Conservation (phyloP, 2,329 filamentous ascomycete species). For the Botrytis squamosa region DNA sequence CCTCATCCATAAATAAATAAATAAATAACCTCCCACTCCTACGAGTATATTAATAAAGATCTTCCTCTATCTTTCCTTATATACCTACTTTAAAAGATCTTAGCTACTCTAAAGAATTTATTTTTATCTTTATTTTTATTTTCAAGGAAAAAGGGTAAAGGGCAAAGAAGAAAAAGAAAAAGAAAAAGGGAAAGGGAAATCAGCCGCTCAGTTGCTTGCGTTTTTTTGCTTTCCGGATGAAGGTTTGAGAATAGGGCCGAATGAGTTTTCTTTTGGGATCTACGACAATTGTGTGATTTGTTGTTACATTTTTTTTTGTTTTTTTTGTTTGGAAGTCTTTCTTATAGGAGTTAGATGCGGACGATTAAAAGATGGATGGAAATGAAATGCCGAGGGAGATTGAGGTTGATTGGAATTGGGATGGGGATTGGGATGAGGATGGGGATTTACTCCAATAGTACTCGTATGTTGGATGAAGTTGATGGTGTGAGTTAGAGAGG, state of each 20-base stretch:
- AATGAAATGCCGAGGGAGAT: neutral
- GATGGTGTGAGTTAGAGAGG: neutral
- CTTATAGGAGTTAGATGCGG: neutral
- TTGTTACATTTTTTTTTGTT: conserved; percentile 1
- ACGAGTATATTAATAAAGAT: neutral
- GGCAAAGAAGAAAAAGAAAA: neutral
- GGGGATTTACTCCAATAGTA: neutral
- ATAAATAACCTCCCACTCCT: neutral
- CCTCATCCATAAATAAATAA: neutral
- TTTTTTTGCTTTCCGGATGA: conserved; percentile 5
- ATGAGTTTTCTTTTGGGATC: conserved; percentile 5
- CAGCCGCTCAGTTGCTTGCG: conserved; percentile 14
- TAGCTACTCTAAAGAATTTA: neutral
- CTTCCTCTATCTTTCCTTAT: neutral
- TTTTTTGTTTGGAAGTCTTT: neutral
- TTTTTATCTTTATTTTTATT: too few species aligned
- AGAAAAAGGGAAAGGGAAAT: neutral
- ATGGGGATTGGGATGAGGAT: neutral
- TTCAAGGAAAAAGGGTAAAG: neutral
- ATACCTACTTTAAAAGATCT: neutral
- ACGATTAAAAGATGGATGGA: neutral
- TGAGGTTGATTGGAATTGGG: neutral
- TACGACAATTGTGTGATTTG: conserved; percentile 1
- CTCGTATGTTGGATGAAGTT: neutral
- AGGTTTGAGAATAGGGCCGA: conserved; percentile 18